Percentiles rank a stretch among this genome's conserved stretches.
Conservation (phyloP, 352 stramenopile species). For the Globisporangium splendens region DNA sequence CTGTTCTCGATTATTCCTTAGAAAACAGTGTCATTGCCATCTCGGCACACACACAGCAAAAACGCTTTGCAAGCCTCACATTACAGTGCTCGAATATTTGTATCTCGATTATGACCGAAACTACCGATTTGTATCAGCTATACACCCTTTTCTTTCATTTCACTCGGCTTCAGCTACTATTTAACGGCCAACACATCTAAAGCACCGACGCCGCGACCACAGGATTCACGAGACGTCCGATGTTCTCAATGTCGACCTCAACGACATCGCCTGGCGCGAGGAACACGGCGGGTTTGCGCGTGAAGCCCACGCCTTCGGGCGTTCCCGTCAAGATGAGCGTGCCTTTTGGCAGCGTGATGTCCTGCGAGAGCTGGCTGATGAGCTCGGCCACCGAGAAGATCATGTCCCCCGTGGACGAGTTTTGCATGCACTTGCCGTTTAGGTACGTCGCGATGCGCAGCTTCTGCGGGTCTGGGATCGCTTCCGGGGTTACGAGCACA, state of each 20-base stretch:
- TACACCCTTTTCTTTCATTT: no score
- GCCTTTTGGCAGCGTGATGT: slow-evolving; percentile 82
- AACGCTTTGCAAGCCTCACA: no score
- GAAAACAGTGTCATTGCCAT: no score
- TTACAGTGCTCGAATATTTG: no score
- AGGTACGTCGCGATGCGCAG: slow-evolving; percentile 77
- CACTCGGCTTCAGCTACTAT: no score
- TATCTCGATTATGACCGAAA: no score
- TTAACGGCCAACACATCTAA: slow-evolving; percentile 19
- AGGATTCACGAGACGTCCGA: slow-evolving; percentile 86
- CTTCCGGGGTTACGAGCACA: slow-evolving; percentile 71
- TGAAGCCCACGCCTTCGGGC: slow-evolving; percentile 87
- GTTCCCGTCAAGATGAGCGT: slow-evolving; percentile 91
- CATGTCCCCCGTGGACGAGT: slow-evolving; percentile 88
- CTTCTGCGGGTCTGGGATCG: slow-evolving; percentile 72
- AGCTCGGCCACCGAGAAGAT: slow-evolving; percentile 88
- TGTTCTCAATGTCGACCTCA: slow-evolving; percentile 88
- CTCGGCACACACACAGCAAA: no score
- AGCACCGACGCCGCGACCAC: slow-evolving; percentile 69
- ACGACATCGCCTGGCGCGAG: slow-evolving; percentile 86
- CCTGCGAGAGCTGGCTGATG: slow-evolving; percentile 88
- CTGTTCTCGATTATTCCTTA: no score
- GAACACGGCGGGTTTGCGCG: slow-evolving; percentile 82
- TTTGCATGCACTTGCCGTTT: slow-evolving; percentile 83
- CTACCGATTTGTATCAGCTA: no score